These are phyloP conservation scores for Cochlearia excelsa DNA, from an alignment of 345 rosid genomes.

Conservation along the genomic window DNA sequence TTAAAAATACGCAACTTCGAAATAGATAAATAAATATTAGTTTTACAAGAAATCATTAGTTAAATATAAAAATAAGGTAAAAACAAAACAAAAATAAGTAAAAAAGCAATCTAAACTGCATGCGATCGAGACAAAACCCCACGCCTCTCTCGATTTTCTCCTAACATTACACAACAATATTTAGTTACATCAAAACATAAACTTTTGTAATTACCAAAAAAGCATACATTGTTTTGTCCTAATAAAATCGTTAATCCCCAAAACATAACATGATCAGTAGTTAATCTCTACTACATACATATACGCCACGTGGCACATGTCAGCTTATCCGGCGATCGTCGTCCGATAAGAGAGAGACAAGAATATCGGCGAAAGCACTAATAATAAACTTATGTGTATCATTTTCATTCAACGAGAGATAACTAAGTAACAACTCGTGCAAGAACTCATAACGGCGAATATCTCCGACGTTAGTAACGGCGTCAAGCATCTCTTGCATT, in stretches of 20 bases:
- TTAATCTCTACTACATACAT: too few species aligned
- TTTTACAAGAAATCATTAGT: neutral
- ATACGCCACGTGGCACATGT: constrained; percentile 11
- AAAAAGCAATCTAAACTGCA: constrained; percentile 27
- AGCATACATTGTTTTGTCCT: constrained; percentile 1
- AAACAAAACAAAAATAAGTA: neutral
- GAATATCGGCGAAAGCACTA: constrained; percentile 66
- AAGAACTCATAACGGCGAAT: constrained; percentile 59
- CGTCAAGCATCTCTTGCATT: constrained; percentile 91
- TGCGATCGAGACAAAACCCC: constrained; percentile 34
- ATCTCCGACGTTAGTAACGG: constrained; percentile 45
- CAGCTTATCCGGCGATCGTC: constrained; percentile 28
- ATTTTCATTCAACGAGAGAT: constrained; percentile 58
- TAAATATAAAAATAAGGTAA: neutral
- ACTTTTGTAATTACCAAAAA: too few species aligned
- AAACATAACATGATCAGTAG: neutral
- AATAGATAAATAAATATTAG: too few species aligned
- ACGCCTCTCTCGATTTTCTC: constrained; percentile 37
- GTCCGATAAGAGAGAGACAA: constrained; percentile 45
- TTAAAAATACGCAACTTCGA: too few species aligned
- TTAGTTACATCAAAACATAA: constrained; percentile 6
- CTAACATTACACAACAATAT: constrained; percentile 30
- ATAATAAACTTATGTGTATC: constrained; percentile 69
- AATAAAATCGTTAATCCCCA: constrained; percentile 9
- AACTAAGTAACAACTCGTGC: constrained; percentile 76